Base-by-base conservation (phyloP, 208 protist species). In the Blastocrithidia nonstop region DNA sequence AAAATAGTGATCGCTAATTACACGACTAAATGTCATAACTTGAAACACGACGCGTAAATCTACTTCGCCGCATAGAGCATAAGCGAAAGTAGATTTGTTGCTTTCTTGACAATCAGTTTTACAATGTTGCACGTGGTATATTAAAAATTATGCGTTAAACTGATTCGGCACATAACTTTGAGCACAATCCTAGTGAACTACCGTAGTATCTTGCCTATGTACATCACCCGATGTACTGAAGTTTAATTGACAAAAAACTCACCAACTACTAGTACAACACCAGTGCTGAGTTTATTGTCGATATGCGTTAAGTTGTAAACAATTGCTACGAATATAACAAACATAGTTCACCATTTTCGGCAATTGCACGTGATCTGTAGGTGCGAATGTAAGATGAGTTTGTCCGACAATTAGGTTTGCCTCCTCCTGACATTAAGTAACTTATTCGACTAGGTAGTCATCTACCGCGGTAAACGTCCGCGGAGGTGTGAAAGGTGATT, bases 251-350 rank as follows among this genome's bases (percentile, higher is more conserved):
- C 31, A 53, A 46, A 4, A 68, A 70, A n/a, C 72, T 93, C 32
- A 38, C 67, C 25, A 39, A 50, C 1, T 88, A 88, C 48, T 50
- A 69, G 27, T 93, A 93, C 51, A 44, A 20, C 6, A 32, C 50
- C 2, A 46, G 49, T 3, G 56, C 59, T 6, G 64, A 75, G 9
- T 93, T 93, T 42, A 61, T 93, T 27, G 43, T 60, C 4, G 84
- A 88, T 45, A 83, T 93, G 84, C 72, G 84, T 7, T 51, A 69
- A 19, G 61, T 93, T 8, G 54, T 87, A 16, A 59, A 82, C 42
- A 88, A 87, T 58, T 85, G 76, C 50, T 93, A 88, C 43, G 50
- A 65, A 15, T 83, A 79, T 50, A 87, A 92, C 45, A 66, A 61
- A 4, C 55, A 64, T 8, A 35, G 45, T 7, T 74, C 77, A 0